phyloP scores from a whole-genome alignment of 352 stramenopile species.

The Globisporangium radiosum region DNA sequence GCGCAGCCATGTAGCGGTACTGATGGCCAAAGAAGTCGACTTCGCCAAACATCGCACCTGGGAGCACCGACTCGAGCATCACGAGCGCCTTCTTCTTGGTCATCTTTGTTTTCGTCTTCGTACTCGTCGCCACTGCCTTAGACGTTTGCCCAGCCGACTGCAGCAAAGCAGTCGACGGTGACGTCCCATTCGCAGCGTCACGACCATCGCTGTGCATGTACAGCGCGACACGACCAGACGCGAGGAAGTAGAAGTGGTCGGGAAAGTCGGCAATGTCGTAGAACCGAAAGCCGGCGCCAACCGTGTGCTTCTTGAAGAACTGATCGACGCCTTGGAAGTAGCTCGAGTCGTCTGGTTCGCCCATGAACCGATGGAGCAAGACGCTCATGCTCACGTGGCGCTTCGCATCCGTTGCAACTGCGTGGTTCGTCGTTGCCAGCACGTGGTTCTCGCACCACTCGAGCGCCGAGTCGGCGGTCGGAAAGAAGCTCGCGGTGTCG shows the following conservation, averaged over 20 bases:
- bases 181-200: constrained; percentile 2
- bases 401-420: constrained; percentile 21
- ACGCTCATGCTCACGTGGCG: constrained; percentile 53
- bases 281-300: constrained; percentile 57
- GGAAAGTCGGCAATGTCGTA: constrained; percentile 61
- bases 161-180: background rate
- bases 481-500: constrained; percentile 54
- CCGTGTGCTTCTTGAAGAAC: constrained; percentile 54
- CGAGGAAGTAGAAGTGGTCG: constrained; percentile 73
- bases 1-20: constrained; percentile 55
- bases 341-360: constrained; percentile 55
- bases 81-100: constrained; percentile 23
- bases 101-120: background rate
- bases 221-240: constrained; percentile 55
- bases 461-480: constrained; percentile 63
- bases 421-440: constrained; percentile 28
- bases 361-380: constrained; percentile 75
- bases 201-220: constrained; percentile 74
- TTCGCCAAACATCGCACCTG: constrained; percentile 80
- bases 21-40: constrained; percentile 82
- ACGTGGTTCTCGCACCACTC: constrained; percentile 75
- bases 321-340: constrained; percentile 59
- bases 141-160: too few species aligned
- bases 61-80: constrained; percentile 62
- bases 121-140: background rate